Base-by-base conservation (phyloP, 75 land plant genomes). In the Cryptomeria japonica region DNA sequence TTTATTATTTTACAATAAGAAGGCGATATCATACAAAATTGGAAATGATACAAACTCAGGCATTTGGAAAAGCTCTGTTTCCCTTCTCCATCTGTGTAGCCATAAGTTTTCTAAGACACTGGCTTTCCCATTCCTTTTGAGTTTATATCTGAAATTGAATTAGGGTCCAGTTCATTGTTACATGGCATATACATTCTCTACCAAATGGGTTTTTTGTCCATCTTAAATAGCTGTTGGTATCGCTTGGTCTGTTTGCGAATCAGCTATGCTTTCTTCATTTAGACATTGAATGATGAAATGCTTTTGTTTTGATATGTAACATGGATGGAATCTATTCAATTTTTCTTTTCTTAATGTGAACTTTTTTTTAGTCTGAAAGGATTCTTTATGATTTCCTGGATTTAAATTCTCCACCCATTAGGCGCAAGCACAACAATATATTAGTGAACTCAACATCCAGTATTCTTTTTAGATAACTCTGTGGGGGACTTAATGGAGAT, bases 1-100 rank as follows among this genome's bases (percentile, higher is more conserved):
- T 98, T 98, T 93, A 99, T 98, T n/a, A 99, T 37, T 64, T 64
- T 64, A 31, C 77, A 75, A 34, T 32, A 75, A 34, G 0, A 5
- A 5, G 9, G 77, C 34, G 38, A 75, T 75, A 32, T 75, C 34
- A 75, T 75, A 75, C 77, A 34, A 75, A 75, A 75, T 75, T 75
- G 38, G 38, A 75, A 75, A 34, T 13, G 14, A 34, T 13, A 75
- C 15, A 32, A 75, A 2, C 34, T 75, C 12, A 70, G 34, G 77
- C 4, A 13, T 75, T 34, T 75, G 37, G 14, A 32, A 75, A 34
- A 75, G 77, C 77, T 75, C 32, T 34, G 77, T 34, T 75, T 75
- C 16, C 37, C n/a, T 75, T 75, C 77, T 34, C 77, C 77, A 75
- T 10, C 77, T 75, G 34, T 31, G 16, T 14, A 34, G 77, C 13